Evolutionary conservation across 208 protist species (phyloP), one percentile per base, ranked within the genome.

Genomic region (Strigomonas culicis): DNA sequence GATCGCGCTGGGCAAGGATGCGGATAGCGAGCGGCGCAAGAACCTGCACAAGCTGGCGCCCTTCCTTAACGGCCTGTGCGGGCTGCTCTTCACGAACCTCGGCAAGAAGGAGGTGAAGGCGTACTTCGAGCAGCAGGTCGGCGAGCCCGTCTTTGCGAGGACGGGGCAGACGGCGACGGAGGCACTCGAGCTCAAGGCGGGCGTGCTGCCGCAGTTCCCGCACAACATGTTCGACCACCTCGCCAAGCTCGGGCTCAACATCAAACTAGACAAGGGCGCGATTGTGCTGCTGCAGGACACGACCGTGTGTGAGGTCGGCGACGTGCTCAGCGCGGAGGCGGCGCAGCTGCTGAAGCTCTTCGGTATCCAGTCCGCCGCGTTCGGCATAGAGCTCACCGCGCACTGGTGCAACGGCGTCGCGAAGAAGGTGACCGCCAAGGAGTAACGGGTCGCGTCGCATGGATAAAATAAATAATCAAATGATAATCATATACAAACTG

Each of bases 211-310:
- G 43, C 84, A 95, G 76, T 98, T 98, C 66, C 83, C 93, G 22
- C 88, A 97, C 81, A 90, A 77, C 72, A 95, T 97, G 89, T 96
- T 97, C 36, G 82, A 94, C 46, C 84, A 96, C 66, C 76, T 98
- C 4, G 75, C 92, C 39, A 84, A 87, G 67, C 82, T 98, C 0
- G 96, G 96, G 1, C 85, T 98, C 1, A 86, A 88, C 22, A 94
- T 97, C 25, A 85, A 88, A 64, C 77, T 98, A 15, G 93, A 96
- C 58, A 88, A 89, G 50, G 92, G 92, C 17, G 83, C 84, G n/a
- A 90, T 98, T 75, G 75, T 84, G 44, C 83, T 97, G n/a, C 65
- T 90, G 49, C 72, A 91, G 59, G 93, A 97, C 61, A 93, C 81
- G 51, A 87, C 74, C 7, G 88, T 98, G n/a, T 97, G 92, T 68